Evolutionary conservation across 768 basidiomycete genomes (phyloP).

Genomic region (Pleurotus citrinopileatus): DNA sequence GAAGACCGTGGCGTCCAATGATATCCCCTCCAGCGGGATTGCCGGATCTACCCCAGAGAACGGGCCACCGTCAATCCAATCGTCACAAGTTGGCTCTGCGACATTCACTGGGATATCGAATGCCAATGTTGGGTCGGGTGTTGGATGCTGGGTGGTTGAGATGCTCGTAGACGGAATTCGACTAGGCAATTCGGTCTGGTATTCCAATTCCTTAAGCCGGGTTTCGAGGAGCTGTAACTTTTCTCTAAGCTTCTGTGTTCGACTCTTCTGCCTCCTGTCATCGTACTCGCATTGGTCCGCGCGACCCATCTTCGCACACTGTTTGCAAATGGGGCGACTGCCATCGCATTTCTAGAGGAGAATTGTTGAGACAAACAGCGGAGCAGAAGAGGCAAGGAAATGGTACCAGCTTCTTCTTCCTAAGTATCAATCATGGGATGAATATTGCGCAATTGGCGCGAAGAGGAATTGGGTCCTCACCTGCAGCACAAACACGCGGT

Average conservation of each 20-base stretch:
- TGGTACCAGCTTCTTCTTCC: slow-evolving; percentile 35
- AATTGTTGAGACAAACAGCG: neutral
- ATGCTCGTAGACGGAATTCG: slow-evolving; percentile 17
- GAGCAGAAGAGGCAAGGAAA: neutral
- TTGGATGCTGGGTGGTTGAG: slow-evolving; percentile 2
- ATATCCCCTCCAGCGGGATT: neutral
- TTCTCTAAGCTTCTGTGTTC: slow-evolving; percentile 56
- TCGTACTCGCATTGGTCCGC: slow-evolving; percentile 55
- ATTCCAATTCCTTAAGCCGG: slow-evolving; percentile 52
- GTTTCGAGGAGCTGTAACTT: slow-evolving; percentile 52
- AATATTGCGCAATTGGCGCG: neutral
- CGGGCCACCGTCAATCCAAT: neutral
- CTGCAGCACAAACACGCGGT: slow-evolving; percentile 36
- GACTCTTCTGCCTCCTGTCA: slow-evolving; percentile 56
- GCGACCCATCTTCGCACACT: slow-evolving; percentile 54
- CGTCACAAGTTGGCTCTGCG: neutral
- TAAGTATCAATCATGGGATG: slow-evolving; percentile 6
- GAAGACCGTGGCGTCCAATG: neutral
- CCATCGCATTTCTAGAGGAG: slow-evolving; percentile 57
- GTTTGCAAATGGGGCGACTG: slow-evolving; percentile 49
- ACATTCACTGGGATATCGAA: slow-evolving; percentile 8
- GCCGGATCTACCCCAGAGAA: slow-evolving; percentile 2
- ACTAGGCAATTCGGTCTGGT: slow-evolving; percentile 30
- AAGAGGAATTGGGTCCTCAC: slow-evolving; percentile 11
- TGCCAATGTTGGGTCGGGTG: slow-evolving; percentile 10